Evolutionary conservation across 2,329 filamentous ascomycete species (phyloP), one percentile per base, ranked within the genome.

Genomic region (Epichloe glyceriae): DNA sequence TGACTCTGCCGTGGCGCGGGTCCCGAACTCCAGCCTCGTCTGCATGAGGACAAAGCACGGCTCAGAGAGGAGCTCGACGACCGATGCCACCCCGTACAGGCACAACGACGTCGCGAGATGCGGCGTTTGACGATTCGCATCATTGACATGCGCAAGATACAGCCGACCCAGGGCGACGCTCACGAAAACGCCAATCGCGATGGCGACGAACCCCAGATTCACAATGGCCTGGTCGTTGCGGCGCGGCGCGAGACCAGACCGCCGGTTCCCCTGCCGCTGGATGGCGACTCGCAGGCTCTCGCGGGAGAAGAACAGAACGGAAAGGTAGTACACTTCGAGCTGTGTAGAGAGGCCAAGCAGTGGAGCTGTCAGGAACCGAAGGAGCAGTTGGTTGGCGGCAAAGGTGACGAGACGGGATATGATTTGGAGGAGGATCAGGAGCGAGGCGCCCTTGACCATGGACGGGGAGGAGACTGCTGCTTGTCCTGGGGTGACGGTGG

Each of bases 241-340:
- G 44, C 44, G 14, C 11, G 33, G 43, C 3, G 43, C 15, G 45
- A 26, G 22, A 26, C 22, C 22, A 2, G 22, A 2, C 2, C 22
- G 22, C 22, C 22, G 53, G 4, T 57, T 57, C n/a, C 58, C 55
- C 58, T 90, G 86, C 48, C 93, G 78, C 68, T 97, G 91, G 37
- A 95, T 80, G 26, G 91, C 89, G n/a, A 95, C 85, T 15, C 93
- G 84, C 46, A 97, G 71, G 60, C 86, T 91, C 68, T 98, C 93
- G 39, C 93, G 79, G 0, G 93, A 86, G 62, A 98, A 97, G 67
- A 95, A 96, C 0, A 98, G 76, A n/a, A 94, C 83, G 0, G 89
- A 88, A 43, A 95, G 85, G 53, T 91, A 90, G 66, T 90, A 96
- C 1, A 97, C 81, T 61, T 98, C 93, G 3, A 98, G 77, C 65